Conservation (phyloP, 805 yeast species). For the Suhomyces canberraensis region DNA sequence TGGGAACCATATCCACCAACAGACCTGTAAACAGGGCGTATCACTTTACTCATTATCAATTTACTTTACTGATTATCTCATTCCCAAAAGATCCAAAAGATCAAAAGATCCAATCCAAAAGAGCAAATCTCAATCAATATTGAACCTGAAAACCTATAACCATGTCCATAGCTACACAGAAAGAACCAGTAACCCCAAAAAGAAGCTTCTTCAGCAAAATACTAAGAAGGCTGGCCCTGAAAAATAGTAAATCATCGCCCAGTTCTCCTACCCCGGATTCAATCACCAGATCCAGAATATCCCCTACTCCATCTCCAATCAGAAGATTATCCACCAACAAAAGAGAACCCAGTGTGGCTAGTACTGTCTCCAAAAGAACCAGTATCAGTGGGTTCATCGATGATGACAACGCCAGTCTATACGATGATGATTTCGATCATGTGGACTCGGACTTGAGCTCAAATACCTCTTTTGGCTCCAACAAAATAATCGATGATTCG, state of each 20-base stretch:
- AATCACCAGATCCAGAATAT: neutral
- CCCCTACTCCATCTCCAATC: neutral
- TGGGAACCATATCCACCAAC: too few relatives aligned
- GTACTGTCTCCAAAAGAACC: neutral
- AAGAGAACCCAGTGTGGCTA: neutral
- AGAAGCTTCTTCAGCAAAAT: constrained; percentile 13
- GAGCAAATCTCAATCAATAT: too few relatives aligned
- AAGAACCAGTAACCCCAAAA: constrained; percentile 5
- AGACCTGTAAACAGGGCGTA: too few relatives aligned
- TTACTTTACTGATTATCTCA: too few relatives aligned
- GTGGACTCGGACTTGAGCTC: neutral
- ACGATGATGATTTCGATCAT: constrained; percentile 20
- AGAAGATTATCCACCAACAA: neutral
- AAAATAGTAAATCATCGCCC: neutral
- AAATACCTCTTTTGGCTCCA: neutral
- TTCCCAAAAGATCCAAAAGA: too few relatives aligned
- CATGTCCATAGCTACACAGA: too few relatives aligned
- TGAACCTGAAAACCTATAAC: too few relatives aligned
- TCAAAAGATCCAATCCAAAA: too few relatives aligned
- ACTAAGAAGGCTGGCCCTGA: constrained; percentile 7
- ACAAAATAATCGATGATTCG: neutral
- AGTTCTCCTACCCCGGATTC: neutral
- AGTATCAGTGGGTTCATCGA: constrained; percentile 12
- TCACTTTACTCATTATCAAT: too few relatives aligned
- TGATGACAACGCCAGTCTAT: constrained; percentile 22